Conservation (phyloP, 139 green algal species). For the Zygnema cylindricum region DNA sequence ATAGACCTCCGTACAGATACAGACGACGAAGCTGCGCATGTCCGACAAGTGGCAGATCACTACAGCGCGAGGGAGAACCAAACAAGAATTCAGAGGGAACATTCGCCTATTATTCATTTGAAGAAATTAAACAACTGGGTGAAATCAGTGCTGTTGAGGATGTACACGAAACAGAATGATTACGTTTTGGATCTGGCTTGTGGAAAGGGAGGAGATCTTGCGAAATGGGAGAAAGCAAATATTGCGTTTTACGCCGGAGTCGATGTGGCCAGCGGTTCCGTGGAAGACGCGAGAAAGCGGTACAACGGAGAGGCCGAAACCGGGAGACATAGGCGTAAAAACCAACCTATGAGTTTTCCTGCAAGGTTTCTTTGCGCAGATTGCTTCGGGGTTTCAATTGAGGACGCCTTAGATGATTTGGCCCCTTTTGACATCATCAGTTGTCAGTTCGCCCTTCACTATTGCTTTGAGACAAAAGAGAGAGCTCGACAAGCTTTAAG, state of each 20-base stretch:
- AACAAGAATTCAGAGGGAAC: constrained; percentile 21
- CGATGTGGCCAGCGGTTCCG: constrained; percentile 58
- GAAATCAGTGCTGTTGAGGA: constrained; percentile 59
- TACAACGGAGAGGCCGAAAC: constrained; percentile 48
- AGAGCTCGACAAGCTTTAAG: constrained; percentile 46
- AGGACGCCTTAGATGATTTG: constrained; percentile 20
- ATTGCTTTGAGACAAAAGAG: constrained; percentile 55
- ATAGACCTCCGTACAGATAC: not conserved
- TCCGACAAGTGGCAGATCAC: constrained; percentile 39
- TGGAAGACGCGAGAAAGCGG: constrained; percentile 30
- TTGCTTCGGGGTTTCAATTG: constrained; percentile 45
- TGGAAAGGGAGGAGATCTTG: constrained; percentile 65
- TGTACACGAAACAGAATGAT: constrained; percentile 32
- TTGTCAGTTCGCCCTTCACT: constrained; percentile 67
- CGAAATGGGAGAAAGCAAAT: constrained; percentile 49
- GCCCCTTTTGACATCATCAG: constrained; percentile 57
- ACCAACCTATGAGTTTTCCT: constrained; percentile 42
- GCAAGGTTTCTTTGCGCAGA: constrained; percentile 33
- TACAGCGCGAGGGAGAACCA: constrained; percentile 58
- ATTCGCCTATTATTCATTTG: constrained; percentile 58
- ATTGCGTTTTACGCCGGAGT: constrained; percentile 53
- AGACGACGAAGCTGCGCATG: not conserved
- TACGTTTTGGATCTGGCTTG: constrained; percentile 63
- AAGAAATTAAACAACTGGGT: constrained; percentile 67
- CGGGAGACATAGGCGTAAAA: not conserved